Conservation (phyloP, 306 rosid species). For the Quercus robur region DNA sequence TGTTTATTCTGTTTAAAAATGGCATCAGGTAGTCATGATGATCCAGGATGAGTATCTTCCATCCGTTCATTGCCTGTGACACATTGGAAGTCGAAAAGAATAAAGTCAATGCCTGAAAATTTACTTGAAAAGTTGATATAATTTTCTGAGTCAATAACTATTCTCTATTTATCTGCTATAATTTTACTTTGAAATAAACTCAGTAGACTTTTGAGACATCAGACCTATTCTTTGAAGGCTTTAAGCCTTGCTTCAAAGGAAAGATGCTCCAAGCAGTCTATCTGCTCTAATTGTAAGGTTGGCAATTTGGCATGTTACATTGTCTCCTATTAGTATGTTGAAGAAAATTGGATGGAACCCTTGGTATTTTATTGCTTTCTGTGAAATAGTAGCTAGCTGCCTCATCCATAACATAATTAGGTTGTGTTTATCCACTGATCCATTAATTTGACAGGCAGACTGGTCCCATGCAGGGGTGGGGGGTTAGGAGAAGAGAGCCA, state of each 20-base stretch:
- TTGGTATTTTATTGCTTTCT: too few relatives aligned
- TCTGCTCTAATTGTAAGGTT: background rate
- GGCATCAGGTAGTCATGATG: conserved; percentile 72
- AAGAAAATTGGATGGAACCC: too few relatives aligned
- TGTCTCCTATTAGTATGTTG: too few relatives aligned
- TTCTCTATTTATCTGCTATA: too few relatives aligned
- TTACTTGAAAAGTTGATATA: background rate
- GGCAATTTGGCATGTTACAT: background rate
- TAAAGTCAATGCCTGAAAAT: background rate
- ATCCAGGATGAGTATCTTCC: conserved; percentile 61
- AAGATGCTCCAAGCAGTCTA: background rate
- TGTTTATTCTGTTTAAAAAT: conserved; percentile 54
- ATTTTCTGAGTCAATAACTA: background rate
- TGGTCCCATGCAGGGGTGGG: background rate
- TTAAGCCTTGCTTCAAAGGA: background rate
- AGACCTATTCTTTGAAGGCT: background rate
- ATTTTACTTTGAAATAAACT: background rate
- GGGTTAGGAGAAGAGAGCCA: too few relatives aligned
- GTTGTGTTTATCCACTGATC: too few relatives aligned
- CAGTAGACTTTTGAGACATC: background rate
- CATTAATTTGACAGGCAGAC: background rate
- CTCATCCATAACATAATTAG: too few relatives aligned
- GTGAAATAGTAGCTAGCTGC: too few relatives aligned
- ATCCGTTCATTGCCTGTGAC: conserved; percentile 47
- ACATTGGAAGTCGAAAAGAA: background rate